Evolutionary conservation across 768 basidiomycete species (phyloP).

Genomic region (Panaeolus cyanescens): DNA sequence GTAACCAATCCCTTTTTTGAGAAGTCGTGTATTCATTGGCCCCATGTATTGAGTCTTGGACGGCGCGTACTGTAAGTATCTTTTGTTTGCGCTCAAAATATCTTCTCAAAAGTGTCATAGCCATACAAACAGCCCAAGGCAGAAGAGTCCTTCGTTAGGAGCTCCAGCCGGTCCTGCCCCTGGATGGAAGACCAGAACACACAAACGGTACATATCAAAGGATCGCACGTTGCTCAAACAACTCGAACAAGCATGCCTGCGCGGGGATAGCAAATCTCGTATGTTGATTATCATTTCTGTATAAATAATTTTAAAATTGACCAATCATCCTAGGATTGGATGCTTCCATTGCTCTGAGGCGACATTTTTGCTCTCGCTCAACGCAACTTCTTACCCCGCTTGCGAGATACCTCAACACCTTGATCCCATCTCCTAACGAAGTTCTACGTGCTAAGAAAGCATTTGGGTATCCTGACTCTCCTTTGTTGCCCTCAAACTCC

Average conservation of each 20-base stretch:
- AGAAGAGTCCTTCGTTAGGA: constrained; percentile 25
- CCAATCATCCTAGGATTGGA: constrained; percentile 47
- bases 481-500: constrained; percentile 5
- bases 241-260: constrained; percentile 59
- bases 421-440: constrained; percentile 75
- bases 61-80: constrained; percentile 42
- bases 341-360: constrained; percentile 66
- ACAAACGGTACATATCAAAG: constrained; percentile 85
- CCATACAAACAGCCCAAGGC: constrained; percentile 14
- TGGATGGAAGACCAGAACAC: constrained; percentile 78
- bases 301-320: neutral
- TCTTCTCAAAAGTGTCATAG: neutral
- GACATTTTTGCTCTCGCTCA: constrained; percentile 85
- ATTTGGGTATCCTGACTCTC: constrained; percentile 1
- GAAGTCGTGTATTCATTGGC: constrained; percentile 81
- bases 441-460: constrained; percentile 35
- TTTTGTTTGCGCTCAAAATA: neutral
- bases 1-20: constrained; percentile 91
- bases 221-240: constrained; percentile 74
- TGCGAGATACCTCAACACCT: constrained; percentile 86
- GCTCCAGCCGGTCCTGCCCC: constrained; percentile 55
- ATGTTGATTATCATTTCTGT: constrained; percentile 27
- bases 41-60: constrained; percentile 77
- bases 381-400: constrained; percentile 87
- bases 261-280: constrained; percentile 53